Percentiles rank a stretch among this genome's conserved stretches.
phyloP scores from a whole-genome alignment of 176 grass and related monocot genomes.

The Metroxylon sagu region DNA sequence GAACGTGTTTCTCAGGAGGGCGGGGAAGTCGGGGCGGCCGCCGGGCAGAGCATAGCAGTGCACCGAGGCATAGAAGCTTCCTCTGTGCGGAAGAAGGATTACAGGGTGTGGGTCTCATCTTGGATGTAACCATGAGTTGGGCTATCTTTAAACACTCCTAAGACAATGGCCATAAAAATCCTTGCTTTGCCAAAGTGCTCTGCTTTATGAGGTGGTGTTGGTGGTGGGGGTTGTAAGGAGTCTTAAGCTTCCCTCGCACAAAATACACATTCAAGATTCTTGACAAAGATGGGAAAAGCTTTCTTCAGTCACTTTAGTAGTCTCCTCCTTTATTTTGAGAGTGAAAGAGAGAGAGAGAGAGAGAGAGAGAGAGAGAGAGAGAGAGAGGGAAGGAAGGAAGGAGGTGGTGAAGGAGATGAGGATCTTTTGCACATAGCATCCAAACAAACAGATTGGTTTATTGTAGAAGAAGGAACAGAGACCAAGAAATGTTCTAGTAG shows the following conservation, averaged over 20 bases:
- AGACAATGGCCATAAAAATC: conserved; percentile 27
- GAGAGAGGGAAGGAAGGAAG: not conserved
- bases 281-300: conserved; percentile 7
- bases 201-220: conserved; percentile 29
- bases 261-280: conserved; percentile 10
- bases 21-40: conserved; percentile 35
- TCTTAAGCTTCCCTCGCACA: not conserved
- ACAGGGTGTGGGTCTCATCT: conserved; percentile 20
- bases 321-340: too few relatives aligned
- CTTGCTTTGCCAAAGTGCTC: conserved; percentile 40
- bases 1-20: conserved; percentile 27
- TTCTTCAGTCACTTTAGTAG: not conserved
- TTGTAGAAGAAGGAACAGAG: conserved; percentile 1
- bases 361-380: not conserved
- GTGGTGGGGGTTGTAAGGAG: conserved; percentile 25
- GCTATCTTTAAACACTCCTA: conserved; percentile 27
- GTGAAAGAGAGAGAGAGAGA: too few relatives aligned
- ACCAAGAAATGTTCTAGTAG: conserved; percentile 8
- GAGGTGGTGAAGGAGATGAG: not conserved
- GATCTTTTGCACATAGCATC: conserved; percentile 10
- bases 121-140: conserved; percentile 22
- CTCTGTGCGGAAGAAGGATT: too few relatives aligned
- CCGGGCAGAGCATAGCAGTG: conserved; percentile 24
- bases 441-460: conserved; percentile 20
- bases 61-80: not conserved